A percentile compares a stretch with the other conserved stretches of the same genome.
phyloP scores from a whole-genome alignment of 352 stramenopile genomes.

The Thalassiosira livingstoniorum region DNA sequence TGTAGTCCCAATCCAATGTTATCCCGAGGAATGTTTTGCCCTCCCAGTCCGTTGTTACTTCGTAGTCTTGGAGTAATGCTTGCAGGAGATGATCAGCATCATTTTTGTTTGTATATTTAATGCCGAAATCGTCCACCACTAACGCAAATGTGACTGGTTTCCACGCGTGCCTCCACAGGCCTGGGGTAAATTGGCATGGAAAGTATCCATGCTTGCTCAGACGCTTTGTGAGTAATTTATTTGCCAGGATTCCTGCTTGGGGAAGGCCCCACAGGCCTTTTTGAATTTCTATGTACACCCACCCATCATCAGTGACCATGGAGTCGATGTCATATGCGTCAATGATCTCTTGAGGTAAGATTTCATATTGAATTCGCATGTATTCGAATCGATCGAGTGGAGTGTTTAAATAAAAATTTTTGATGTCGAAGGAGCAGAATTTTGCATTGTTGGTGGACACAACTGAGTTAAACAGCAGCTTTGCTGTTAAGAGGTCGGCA shows the following conservation, averaged over 20 bases:
- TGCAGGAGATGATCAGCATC: too few species aligned
- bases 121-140: too few species aligned
- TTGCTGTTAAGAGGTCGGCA: not conserved
- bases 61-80: too few species aligned
- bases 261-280: not conserved
- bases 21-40: too few species aligned
- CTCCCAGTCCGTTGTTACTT: too few species aligned
- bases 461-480: not conserved
- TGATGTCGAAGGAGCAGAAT: not conserved
- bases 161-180: not conserved
- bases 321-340: slow-evolving; percentile 42
- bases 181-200: not conserved
- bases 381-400: slow-evolving; percentile 41
- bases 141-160: not conserved
- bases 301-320: too few species aligned
- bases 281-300: too few species aligned
- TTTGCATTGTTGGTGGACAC: too few species aligned
- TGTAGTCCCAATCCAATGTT: too few species aligned
- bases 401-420: slow-evolving; percentile 39
- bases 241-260: not conserved
- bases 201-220: not conserved
- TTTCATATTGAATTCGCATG: slow-evolving; percentile 19
- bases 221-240: not conserved
- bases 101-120: too few species aligned
- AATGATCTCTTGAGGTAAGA: slow-evolving; percentile 42